These are phyloP conservation scores for Lachnellula cervina DNA, from an alignment of 2,329 filamentous ascomycete genomes.

Conservation along the genomic window DNA sequence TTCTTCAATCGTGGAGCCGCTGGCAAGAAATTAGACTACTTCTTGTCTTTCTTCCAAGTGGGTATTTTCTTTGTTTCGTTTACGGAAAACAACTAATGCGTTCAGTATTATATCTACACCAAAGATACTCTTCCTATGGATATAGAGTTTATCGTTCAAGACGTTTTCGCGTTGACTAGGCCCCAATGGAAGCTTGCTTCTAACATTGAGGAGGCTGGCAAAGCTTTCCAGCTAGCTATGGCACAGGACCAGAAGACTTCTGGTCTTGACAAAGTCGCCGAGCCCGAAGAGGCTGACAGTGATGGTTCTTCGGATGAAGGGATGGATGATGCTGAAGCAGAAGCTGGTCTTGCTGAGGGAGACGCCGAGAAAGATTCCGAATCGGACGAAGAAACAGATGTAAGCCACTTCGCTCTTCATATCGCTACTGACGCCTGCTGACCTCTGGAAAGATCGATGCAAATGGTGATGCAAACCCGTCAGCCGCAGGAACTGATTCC, in stretches of 20 bases:
- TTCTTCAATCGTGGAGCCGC: constrained; percentile 92
- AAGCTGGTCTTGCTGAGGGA: constrained; percentile 49
- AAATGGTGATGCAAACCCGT: constrained; percentile 47
- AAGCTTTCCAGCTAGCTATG: constrained; percentile 81
- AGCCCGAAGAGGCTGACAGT: constrained; percentile 69
- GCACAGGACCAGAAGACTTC: constrained; percentile 81
- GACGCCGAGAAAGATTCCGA: constrained; percentile 51
- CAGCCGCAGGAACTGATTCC: constrained; percentile 56
- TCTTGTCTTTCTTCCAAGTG: constrained; percentile 88
- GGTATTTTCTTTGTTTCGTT: constrained; percentile 6
- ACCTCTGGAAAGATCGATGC: constrained; percentile 28
- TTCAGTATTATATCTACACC: constrained; percentile 82
- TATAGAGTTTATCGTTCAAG: constrained; percentile 92
- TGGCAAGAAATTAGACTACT: constrained; percentile 97
- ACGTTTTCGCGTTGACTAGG: constrained; percentile 77
- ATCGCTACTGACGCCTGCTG: not conserved
- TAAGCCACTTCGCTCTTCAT: constrained; percentile 28
- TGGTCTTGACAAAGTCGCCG: constrained; percentile 62
- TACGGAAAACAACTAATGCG: constrained; percentile 15
- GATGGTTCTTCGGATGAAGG: constrained; percentile 73
- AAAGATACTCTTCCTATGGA: constrained; percentile 93
- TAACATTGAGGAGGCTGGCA: constrained; percentile 76
- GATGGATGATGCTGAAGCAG: constrained; percentile 58
- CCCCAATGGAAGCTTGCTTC: constrained; percentile 89
- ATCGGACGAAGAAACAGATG: constrained; percentile 52